Conservation (phyloP, 805 yeast genomes). For the Ogataea nakhonphanomensis region DNA sequence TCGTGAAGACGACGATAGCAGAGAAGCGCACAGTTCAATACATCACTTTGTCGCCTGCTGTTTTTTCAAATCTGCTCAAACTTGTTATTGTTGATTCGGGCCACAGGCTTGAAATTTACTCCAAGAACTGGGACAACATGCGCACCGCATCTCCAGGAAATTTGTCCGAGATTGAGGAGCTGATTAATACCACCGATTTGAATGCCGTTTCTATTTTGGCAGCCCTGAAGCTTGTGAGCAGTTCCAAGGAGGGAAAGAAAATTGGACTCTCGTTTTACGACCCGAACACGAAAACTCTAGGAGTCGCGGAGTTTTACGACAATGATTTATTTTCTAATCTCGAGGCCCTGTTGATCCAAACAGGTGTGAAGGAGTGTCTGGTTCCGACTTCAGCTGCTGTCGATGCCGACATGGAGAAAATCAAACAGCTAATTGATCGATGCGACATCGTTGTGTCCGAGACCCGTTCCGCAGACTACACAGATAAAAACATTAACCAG, state of each 20-base stretch:
- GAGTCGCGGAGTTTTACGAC: slow-evolving; percentile 77
- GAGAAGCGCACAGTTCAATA: slow-evolving; percentile 46
- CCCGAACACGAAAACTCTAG: slow-evolving; percentile 60
- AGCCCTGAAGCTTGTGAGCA: slow-evolving; percentile 42
- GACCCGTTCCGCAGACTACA: slow-evolving; percentile 54
- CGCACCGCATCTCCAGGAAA: slow-evolving; percentile 88
- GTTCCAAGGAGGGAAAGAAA: slow-evolving; percentile 41
- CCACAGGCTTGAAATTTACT: slow-evolving; percentile 76
- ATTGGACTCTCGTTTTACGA: slow-evolving; percentile 83
- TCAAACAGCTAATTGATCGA: slow-evolving; percentile 69
- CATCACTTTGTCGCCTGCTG: slow-evolving; percentile 75
- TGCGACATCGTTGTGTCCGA: slow-evolving; percentile 73
- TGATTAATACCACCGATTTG: slow-evolving; percentile 45
- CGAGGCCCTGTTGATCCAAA: slow-evolving; percentile 81
- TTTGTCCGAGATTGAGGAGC: slow-evolving; percentile 69
- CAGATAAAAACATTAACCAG: slow-evolving; percentile 66
- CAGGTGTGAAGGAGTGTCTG: slow-evolving; percentile 84
- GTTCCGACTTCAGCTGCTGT: slow-evolving; percentile 40
- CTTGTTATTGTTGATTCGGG: slow-evolving; percentile 68
- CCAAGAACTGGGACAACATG: slow-evolving; percentile 55
- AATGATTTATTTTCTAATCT: slow-evolving; percentile 83
- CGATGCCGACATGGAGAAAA: slow-evolving; percentile 59
- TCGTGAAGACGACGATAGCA: slow-evolving; percentile 50
- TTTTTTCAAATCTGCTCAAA: slow-evolving; percentile 61
- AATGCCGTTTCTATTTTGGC: slow-evolving; percentile 46